Evolutionary conservation across 2,329 filamentous ascomycete species (phyloP), one percentile per base, ranked within the genome.

Genomic region (Venturia nashicola): DNA sequence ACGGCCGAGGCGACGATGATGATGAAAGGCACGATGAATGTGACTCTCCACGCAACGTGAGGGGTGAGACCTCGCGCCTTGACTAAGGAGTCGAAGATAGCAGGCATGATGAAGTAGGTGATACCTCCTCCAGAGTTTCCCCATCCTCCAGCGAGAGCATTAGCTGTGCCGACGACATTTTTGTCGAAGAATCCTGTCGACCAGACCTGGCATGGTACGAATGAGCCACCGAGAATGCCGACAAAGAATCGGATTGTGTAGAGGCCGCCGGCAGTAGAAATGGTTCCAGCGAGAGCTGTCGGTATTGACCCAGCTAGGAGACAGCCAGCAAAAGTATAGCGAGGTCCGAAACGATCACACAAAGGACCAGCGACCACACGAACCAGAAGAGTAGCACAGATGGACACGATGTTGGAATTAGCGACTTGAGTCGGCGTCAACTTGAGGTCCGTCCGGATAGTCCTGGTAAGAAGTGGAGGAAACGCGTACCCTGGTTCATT

Each of bases 31-130:
- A 95, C 87, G 66, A 96, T 78, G 72, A 95, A 96, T 2, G 90
- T 83, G 0, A 96, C 84, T 34, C 91, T 84, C 91, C 92, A 96
- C 2, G 91, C 88, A 44, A 85, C 81, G 68, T 89, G 85, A 2
- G 84, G 76, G 0, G 80, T 77, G 63, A 93, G 78, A 7, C 85
- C 83, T 60, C 80, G 80, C 0, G 80, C 71, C 7, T 76, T 70
- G 27, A 89, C 82, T 27, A 96, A 59, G 79, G 88, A 89, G 74
- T 95, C 88, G 75, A 88, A 94, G 65, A 96, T 86, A 5, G 90
- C 90, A 1, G 92, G 91, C 91, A 96, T 96, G 69, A 93, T 83
- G 74, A 96, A 95, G 77, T 96, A 96, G 1, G 91, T 96, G 68
- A 96, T 88, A 64, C 92, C 92, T 67, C 91, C 92, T 65, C 92